Evolutionary conservation across 1,284 basidiomycete genomes (phyloP).

Genomic region (Bjerkandera adusta): DNA sequence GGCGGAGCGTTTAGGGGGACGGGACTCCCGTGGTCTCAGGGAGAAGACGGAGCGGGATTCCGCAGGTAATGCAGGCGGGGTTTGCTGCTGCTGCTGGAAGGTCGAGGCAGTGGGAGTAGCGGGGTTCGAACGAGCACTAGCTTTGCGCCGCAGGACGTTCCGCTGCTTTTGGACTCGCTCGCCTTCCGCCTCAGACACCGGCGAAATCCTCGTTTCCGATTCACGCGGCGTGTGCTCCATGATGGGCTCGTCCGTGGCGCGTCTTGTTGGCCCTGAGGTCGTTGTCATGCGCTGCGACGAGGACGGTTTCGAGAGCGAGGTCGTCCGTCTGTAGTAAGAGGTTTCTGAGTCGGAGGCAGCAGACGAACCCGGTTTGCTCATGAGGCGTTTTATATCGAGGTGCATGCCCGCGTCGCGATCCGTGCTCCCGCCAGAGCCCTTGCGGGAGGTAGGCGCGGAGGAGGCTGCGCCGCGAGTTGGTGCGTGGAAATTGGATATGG

Average conservation of each 20-base stretch:
- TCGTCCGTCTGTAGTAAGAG: slow-evolving; percentile 8
- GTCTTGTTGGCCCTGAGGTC: neutral
- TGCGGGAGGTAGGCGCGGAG: slow-evolving; percentile 22
- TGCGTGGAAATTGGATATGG: slow-evolving; percentile 12
- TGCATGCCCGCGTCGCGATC: slow-evolving; percentile 31
- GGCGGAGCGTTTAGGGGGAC: slow-evolving; percentile 3
- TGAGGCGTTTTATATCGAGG: slow-evolving; percentile 37
- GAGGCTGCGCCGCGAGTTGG: slow-evolving; percentile 12
- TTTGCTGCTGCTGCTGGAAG: slow-evolving; percentile 2
- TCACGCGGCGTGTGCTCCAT: neutral
- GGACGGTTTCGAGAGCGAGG: slow-evolving; percentile 13
- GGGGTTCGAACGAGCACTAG: slow-evolving; percentile 36
- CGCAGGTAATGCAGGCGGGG: neutral
- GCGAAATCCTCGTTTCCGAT: slow-evolving; percentile 10
- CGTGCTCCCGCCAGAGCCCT: slow-evolving; percentile 22
- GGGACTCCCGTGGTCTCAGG: no score
- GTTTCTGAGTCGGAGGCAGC: slow-evolving; percentile 32
- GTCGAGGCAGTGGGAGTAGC: slow-evolving; percentile 24
- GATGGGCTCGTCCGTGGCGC: neutral
- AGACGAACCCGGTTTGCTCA: slow-evolving; percentile 36
- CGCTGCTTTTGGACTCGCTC: slow-evolving; percentile 29
- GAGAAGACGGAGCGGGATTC: neutral
- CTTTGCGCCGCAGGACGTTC: slow-evolving; percentile 46
- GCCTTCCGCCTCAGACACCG: slow-evolving; percentile 1
- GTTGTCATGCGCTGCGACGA: slow-evolving; percentile 9